phyloP scores from a whole-genome alignment of 345 rosid species.

The Citrus sp. region DNA sequence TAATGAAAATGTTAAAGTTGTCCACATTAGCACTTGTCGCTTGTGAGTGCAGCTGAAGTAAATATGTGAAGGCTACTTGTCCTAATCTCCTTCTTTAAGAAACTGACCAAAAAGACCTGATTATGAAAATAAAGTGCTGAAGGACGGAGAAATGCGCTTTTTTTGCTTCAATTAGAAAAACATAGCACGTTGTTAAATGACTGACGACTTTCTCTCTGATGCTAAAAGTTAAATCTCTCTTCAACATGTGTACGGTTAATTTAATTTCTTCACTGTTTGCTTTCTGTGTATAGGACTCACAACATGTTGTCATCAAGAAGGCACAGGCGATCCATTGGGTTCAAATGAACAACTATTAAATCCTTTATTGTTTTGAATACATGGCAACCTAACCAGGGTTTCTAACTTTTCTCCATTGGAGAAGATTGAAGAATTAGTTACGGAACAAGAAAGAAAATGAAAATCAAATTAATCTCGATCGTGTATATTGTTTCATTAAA shows the following conservation, averaged over 20 bases:
- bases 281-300: background rate
- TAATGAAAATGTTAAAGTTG: no score
- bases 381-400: background rate
- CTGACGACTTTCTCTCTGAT: background rate
- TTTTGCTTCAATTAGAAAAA: background rate
- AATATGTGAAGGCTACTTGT: background rate
- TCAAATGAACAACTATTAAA: background rate
- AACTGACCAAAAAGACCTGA: background rate
- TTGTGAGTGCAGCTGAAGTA: background rate
- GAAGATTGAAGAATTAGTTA: background rate
- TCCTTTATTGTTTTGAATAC: background rate
- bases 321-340: background rate
- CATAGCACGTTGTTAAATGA: background rate
- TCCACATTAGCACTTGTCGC: no score
- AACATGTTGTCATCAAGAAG: background rate
- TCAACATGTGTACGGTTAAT: background rate
- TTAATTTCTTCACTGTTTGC: background rate
- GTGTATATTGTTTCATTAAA: no score
- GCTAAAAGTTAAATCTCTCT: background rate
- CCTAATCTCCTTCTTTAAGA: background rate
- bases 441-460: background rate
- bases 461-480: no score
- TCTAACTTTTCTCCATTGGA: background rate
- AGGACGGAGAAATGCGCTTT: background rate
- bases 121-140: background rate